These are phyloP conservation scores for Fusarium papillatum DNA, from an alignment of 2,329 filamentous ascomycete species.

Conservation along the genomic window DNA sequence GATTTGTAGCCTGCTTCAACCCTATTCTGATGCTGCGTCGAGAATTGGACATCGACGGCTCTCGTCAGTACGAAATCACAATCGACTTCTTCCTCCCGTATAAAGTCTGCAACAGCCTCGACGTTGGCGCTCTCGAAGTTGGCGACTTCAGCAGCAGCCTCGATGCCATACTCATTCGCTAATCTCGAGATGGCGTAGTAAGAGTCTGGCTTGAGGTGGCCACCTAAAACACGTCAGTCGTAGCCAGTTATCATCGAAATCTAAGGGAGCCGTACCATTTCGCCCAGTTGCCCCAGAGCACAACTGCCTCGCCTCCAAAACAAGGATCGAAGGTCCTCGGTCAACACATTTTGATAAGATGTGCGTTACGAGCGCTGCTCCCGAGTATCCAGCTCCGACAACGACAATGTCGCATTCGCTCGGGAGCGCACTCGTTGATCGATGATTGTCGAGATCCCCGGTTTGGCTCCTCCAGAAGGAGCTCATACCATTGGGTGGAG, in stretches of 20 bases:
- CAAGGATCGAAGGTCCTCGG: constrained; percentile 40
- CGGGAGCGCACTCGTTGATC: constrained; percentile 45
- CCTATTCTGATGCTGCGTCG: constrained; percentile 38
- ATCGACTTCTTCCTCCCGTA: constrained; percentile 55
- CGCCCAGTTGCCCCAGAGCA: constrained; percentile 55
- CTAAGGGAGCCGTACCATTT: constrained; percentile 42
- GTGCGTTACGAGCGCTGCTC: constrained; percentile 58
- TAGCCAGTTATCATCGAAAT: background rate
- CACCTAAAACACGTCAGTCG: constrained; percentile 13
- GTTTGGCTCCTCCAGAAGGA: constrained; percentile 27
- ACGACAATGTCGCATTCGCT: constrained; percentile 58
- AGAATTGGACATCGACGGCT: constrained; percentile 54
- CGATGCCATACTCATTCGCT: constrained; percentile 20
- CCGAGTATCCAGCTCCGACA: constrained; percentile 62
- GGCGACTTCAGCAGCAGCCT: constrained; percentile 37
- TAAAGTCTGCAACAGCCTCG: constrained; percentile 47
- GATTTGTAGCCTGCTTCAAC: background rate
- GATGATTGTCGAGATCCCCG: constrained; percentile 5
- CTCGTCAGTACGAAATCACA: constrained; percentile 59
- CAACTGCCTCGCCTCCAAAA: constrained; percentile 51
- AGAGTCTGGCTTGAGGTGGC: constrained; percentile 36
- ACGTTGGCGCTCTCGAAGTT: constrained; percentile 30
- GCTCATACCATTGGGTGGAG: constrained; percentile 13
- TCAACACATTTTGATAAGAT: constrained; percentile 42
- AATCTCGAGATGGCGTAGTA: constrained; percentile 8